phyloP scores from a whole-genome alignment of 2,329 filamentous ascomycete genomes.

The Aspergillus ochraceus region DNA sequence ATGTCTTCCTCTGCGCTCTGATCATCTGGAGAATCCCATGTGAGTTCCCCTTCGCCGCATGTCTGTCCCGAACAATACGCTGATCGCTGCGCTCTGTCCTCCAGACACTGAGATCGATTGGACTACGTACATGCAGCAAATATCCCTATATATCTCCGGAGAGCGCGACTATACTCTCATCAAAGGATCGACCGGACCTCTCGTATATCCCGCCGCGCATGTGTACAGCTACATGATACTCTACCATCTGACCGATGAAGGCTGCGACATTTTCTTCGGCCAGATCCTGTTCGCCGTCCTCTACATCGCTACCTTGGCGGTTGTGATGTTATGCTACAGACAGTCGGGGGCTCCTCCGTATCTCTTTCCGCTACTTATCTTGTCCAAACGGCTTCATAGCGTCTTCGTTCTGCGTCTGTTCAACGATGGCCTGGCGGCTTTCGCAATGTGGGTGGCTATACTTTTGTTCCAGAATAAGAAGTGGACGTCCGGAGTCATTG shows the following conservation, averaged over 20 bases:
- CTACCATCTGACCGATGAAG: slow-evolving; percentile 74
- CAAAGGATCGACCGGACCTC: slow-evolving; percentile 81
- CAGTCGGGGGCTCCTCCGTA: slow-evolving; percentile 66
- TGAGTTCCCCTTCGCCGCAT: slow-evolving; percentile 48
- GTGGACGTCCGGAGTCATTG: slow-evolving; percentile 71
- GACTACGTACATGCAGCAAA: slow-evolving; percentile 94
- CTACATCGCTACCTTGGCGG: slow-evolving; percentile 71
- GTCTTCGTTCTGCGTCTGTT: slow-evolving; percentile 91
- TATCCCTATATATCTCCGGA: slow-evolving; percentile 74
- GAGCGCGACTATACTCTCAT: slow-evolving; percentile 88
- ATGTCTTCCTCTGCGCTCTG: slow-evolving; percentile 69
- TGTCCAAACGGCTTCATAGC: slow-evolving; percentile 91
- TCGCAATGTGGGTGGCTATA: slow-evolving; percentile 82
- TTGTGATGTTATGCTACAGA: slow-evolving; percentile 80
- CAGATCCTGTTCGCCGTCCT: slow-evolving; percentile 79
- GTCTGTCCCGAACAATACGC: slow-evolving; percentile 8
- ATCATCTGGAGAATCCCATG: slow-evolving; percentile 83
- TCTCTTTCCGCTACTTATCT: slow-evolving; percentile 77
- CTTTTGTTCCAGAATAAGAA: slow-evolving; percentile 71
- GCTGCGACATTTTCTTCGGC: slow-evolving; percentile 73
- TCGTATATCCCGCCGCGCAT: slow-evolving; percentile 93
- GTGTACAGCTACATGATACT: slow-evolving; percentile 85
- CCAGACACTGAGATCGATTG: slow-evolving; percentile 97
- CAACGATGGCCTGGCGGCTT: slow-evolving; percentile 87
- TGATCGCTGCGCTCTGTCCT: slow-evolving; percentile 27